Conservation (phyloP, 495 filamentous ascomycete genomes). For the Podospora comata region DNA sequence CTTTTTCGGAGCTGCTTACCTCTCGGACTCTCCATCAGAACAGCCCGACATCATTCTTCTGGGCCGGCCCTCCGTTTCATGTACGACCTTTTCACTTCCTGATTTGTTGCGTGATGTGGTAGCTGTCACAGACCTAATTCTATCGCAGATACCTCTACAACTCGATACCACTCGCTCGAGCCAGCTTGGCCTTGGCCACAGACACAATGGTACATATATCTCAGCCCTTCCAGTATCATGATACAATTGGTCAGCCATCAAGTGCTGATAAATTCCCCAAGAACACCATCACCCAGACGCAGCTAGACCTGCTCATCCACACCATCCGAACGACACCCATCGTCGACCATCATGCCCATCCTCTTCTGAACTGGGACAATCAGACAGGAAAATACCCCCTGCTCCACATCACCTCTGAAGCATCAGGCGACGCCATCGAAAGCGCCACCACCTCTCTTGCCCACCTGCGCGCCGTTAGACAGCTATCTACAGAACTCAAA, state of each 20-base stretch:
- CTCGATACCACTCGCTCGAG: neutral
- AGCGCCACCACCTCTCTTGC: constrained; percentile 57
- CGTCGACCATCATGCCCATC: constrained; percentile 89
- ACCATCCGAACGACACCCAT: constrained; percentile 66
- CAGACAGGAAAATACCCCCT: constrained; percentile 52
- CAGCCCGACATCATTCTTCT: neutral
- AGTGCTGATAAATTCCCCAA: neutral
- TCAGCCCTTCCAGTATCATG: neutral
- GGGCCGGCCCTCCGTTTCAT: neutral
- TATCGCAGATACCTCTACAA: neutral
- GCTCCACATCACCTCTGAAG: constrained; percentile 70
- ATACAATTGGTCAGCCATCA: neutral
- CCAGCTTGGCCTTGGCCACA: neutral
- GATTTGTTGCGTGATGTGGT: neutral
- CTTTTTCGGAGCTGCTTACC: neutral
- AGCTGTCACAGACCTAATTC: neutral
- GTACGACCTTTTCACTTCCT: neutral
- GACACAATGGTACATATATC: neutral
- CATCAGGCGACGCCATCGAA: constrained; percentile 61
- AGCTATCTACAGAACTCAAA: constrained; percentile 61
- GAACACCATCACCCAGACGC: constrained; percentile 21
- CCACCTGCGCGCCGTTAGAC: constrained; percentile 65
- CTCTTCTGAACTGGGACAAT: constrained; percentile 40
- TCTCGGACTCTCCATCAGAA: neutral
- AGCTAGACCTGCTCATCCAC: constrained; percentile 35